phyloP scores from a whole-genome alignment of 352 stramenopile species.

The Peronospora destructor region DNA sequence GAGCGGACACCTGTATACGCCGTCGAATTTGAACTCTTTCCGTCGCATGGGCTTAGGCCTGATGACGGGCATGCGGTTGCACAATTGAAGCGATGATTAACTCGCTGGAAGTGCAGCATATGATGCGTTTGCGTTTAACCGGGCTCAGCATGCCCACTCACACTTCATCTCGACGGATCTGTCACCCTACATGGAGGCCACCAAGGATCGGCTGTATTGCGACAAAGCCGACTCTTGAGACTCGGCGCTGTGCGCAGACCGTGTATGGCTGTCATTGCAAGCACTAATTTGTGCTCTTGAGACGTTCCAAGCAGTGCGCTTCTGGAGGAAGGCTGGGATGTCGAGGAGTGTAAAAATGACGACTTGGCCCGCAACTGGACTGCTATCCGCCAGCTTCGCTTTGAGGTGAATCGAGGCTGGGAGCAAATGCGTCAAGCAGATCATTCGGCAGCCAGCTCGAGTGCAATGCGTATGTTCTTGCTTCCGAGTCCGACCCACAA shows the following conservation, averaged over 20 bases:
- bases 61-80: slow-evolving; percentile 89
- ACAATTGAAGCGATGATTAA: slow-evolving; percentile 84
- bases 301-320: slow-evolving; percentile 69
- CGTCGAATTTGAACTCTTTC: slow-evolving; percentile 65
- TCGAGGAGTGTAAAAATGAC: slow-evolving; percentile 42
- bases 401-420: slow-evolving; percentile 73
- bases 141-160: slow-evolving; percentile 87
- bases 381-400: slow-evolving; percentile 81
- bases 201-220: slow-evolving; percentile 97
- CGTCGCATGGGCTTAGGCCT: slow-evolving; percentile 89
- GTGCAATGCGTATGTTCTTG: slow-evolving; percentile 59
- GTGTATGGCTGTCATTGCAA: slow-evolving; percentile 63
- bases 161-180: slow-evolving; percentile 92
- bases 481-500: slow-evolving; percentile 38
- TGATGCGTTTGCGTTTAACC: slow-evolving; percentile 86
- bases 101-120: slow-evolving; percentile 75
- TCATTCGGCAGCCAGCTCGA: slow-evolving; percentile 61
- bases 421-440: slow-evolving; percentile 60
- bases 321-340: slow-evolving; percentile 48
- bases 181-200: slow-evolving; percentile 96
- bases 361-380: slow-evolving; percentile 76
- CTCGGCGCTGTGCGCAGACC: slow-evolving; percentile 85
- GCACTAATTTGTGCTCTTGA: slow-evolving; percentile 52
- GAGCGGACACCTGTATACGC: slow-evolving; percentile 87
- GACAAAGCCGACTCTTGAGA: slow-evolving; percentile 73